Evolutionary conservation across 441 rosid species (phyloP).

Genomic region (Corymbia calophylla): DNA sequence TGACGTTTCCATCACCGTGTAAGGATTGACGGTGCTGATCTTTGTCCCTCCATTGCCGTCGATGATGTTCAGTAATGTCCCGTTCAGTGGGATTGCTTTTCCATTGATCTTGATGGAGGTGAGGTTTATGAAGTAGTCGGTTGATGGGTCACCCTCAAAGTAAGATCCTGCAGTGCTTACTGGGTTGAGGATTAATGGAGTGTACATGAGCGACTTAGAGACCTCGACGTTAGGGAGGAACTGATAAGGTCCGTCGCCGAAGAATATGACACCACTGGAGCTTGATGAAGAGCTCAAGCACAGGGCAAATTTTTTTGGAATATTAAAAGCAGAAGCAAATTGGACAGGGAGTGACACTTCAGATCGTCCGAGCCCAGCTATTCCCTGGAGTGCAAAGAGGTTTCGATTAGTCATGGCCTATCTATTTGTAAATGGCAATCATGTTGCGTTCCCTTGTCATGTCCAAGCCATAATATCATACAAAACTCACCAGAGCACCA

Average conservation of each 20-base stretch:
- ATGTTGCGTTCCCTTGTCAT: neutral
- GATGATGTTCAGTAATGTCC: neutral
- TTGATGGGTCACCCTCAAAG: neutral
- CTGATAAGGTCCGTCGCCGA: neutral
- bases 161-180: neutral
- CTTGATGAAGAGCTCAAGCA: neutral
- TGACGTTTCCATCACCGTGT: neutral
- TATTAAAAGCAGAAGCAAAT: neutral
- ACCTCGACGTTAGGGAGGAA: neutral
- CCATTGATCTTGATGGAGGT: neutral
- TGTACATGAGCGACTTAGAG: neutral
- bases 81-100: neutral
- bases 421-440: neutral
- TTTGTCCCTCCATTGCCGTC: neutral
- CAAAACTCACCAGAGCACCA: neutral
- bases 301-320: neutral
- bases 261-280: neutral
- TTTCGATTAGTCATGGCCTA: neutral
- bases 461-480: neutral
- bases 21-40: neutral
- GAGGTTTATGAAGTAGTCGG: conserved; percentile 3
- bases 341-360: neutral
- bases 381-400: neutral
- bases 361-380: conserved; percentile 15
- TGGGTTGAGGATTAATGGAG: neutral